These are phyloP conservation scores for Puccinia novopanici DNA, from an alignment of 1,284 basidiomycete species.

Conservation along the genomic window DNA sequence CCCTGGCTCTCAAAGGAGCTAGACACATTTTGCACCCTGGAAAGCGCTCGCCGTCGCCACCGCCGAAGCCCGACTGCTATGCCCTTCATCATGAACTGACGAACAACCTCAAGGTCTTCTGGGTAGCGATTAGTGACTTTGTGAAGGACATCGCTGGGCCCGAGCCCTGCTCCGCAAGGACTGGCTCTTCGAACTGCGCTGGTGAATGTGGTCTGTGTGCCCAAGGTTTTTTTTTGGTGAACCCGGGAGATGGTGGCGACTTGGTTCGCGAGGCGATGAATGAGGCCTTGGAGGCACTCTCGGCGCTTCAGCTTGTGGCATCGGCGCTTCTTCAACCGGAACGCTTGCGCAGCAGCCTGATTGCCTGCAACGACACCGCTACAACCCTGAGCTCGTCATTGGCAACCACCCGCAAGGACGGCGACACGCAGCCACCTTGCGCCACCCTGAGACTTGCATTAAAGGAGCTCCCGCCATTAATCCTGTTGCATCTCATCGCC, in stretches of 20 bases:
- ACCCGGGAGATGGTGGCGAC: slow-evolving; percentile 31
- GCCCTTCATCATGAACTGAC: slow-evolving; percentile 24
- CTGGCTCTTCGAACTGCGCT: background rate
- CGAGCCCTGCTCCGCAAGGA: slow-evolving; percentile 7
- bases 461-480: slow-evolving; percentile 43
- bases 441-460: slow-evolving; percentile 23
- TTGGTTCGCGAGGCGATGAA: slow-evolving; percentile 45
- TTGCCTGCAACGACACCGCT: background rate
- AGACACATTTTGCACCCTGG: slow-evolving; percentile 27
- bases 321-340: slow-evolving; percentile 23
- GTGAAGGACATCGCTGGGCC: slow-evolving; percentile 42
- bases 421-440: background rate
- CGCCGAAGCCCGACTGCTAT: background rate
- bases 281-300: slow-evolving; percentile 46
- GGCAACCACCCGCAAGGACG: background rate
- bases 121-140: slow-evolving; percentile 23
- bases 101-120: slow-evolving; percentile 27
- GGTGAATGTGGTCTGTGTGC: slow-evolving; percentile 23
- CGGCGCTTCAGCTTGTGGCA: slow-evolving; percentile 35
- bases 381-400: background rate
- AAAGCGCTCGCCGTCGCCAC: slow-evolving; percentile 36
- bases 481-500: slow-evolving; percentile 24
- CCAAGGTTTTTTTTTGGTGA: slow-evolving; percentile 30
- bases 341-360: slow-evolving; percentile 11
- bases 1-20: slow-evolving; percentile 16